Evolutionary conservation across 2,329 filamentous ascomycete genomes (phyloP).

Genomic region (Ascocoryne sarcoides): DNA sequence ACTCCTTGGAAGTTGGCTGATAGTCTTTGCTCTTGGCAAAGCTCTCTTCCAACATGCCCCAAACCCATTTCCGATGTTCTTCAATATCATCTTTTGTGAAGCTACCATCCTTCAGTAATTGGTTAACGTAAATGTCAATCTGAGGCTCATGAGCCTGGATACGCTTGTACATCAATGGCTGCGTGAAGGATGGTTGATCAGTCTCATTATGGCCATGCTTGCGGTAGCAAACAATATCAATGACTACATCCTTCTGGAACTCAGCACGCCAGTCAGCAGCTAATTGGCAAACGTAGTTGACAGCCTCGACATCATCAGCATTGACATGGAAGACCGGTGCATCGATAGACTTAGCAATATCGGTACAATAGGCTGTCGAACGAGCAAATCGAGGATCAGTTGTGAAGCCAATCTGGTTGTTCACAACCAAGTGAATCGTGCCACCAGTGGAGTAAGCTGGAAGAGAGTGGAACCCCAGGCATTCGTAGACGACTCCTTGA

Average conservation of each 20-base stretch:
- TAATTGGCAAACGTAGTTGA: constrained; percentile 96
- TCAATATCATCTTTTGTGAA: constrained; percentile 98
- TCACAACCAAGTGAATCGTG: constrained; percentile 93
- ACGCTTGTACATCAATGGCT: constrained; percentile 98
- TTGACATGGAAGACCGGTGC: constrained; percentile 99
- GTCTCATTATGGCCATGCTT: constrained; percentile 99
- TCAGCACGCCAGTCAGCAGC: constrained; percentile 96
- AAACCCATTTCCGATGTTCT: constrained; percentile 99
- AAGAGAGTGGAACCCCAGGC: constrained; percentile 91
- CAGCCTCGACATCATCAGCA: constrained; percentile 93
- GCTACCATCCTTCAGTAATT: constrained; percentile 83
- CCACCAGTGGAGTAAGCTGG: constrained; percentile 95
- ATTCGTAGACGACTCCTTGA: constrained; percentile 97
- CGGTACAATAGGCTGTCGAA: constrained; percentile 97
- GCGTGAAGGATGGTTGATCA: constrained; percentile 98
- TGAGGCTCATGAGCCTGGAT: constrained; percentile 78
- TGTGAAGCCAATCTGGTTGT: constrained; percentile 99
- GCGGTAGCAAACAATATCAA: constrained; percentile 97
- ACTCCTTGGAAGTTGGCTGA: constrained; percentile 91
- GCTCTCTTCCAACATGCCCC: constrained; percentile 97
- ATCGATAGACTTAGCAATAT: constrained; percentile 98
- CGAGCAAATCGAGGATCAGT: constrained; percentile 96
- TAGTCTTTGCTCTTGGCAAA: constrained; percentile 98
- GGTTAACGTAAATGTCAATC: constrained; percentile 84
- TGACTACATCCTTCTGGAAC: constrained; percentile 97